Evolutionary conservation across 331 rosid species (phyloP).

Genomic region (Pyrus hybrid): DNA sequence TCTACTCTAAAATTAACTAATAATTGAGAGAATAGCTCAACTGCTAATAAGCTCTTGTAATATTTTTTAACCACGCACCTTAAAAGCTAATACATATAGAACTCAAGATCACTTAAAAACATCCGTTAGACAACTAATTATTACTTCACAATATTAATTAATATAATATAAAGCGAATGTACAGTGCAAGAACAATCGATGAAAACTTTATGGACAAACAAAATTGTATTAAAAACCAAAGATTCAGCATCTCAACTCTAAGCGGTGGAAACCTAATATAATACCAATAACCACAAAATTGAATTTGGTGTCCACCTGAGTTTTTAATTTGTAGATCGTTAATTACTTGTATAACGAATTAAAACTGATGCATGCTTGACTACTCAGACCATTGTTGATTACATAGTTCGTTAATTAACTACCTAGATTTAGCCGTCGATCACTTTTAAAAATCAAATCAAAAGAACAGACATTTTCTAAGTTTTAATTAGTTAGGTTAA

Average conservation of each 20-base stretch:
- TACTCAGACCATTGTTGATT: neutral
- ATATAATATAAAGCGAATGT: no score
- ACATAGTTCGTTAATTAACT: neutral
- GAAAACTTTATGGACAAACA: neutral
- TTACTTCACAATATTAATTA: no score
- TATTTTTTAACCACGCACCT: no score
- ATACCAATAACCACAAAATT: neutral
- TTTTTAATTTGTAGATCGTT: neutral
- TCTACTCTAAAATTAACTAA: no score
- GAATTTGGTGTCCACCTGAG: neutral
- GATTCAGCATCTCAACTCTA: neutral
- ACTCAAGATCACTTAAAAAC: no score
- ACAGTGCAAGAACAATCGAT: no score
- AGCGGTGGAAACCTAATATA: neutral
- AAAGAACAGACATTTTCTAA: neutral
- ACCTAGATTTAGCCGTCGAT: neutral
- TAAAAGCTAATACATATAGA: no score
- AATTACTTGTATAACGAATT: neutral
- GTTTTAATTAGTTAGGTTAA: neutral
- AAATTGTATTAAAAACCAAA: neutral
- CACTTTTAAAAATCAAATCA: neutral
- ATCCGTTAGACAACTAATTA: no score
- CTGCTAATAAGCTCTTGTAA: no score
- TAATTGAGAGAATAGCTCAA: no score
- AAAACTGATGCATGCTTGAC: neutral